Evolutionary conservation across 129 eudicot genomes (phyloP).

Genomic region (Lactuca saligna): DNA sequence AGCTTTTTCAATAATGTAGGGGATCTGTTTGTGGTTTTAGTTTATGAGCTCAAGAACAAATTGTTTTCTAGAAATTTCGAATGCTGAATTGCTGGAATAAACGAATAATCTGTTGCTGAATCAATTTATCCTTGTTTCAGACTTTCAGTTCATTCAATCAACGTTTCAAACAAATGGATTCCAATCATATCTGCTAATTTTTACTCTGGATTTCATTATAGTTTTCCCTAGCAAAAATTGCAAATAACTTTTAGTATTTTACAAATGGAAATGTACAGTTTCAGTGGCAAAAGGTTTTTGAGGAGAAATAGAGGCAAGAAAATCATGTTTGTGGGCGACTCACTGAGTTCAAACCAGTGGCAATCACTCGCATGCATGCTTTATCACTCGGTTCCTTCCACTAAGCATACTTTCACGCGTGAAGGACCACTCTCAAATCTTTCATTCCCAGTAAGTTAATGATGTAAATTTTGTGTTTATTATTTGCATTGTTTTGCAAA

Average conservation of each 20-base stretch:
- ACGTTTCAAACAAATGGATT: not conserved
- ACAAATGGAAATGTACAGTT: slow-evolving; percentile 33
- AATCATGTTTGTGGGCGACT: slow-evolving; percentile 91
- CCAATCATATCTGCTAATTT: not conserved
- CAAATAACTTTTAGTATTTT: not conserved
- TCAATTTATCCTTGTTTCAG: too few relatives aligned
- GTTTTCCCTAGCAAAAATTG: not conserved
- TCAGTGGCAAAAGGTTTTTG: slow-evolving; percentile 60
- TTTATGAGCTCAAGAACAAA: not conserved
- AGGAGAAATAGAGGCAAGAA: slow-evolving; percentile 56
- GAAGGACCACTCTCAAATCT: slow-evolving; percentile 48
- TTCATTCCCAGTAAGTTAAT: slow-evolving; percentile 49
- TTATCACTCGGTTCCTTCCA: slow-evolving; percentile 42
- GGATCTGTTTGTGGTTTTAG: not conserved
- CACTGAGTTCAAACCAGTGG: slow-evolving; percentile 75
- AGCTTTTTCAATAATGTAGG: not conserved
- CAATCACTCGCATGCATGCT: slow-evolving; percentile 84
- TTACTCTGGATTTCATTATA: not conserved
- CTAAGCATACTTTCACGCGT: slow-evolving; percentile 44
- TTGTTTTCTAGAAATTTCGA: not conserved
- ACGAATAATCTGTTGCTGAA: too few relatives aligned
- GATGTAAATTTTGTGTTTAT: too few relatives aligned
- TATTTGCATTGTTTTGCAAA: not conserved
- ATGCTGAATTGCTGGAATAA: not conserved
- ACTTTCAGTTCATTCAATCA: not conserved